phyloP scores from a whole-genome alignment of 345 rosid genomes.

The Rubroshorea leprosula region DNA sequence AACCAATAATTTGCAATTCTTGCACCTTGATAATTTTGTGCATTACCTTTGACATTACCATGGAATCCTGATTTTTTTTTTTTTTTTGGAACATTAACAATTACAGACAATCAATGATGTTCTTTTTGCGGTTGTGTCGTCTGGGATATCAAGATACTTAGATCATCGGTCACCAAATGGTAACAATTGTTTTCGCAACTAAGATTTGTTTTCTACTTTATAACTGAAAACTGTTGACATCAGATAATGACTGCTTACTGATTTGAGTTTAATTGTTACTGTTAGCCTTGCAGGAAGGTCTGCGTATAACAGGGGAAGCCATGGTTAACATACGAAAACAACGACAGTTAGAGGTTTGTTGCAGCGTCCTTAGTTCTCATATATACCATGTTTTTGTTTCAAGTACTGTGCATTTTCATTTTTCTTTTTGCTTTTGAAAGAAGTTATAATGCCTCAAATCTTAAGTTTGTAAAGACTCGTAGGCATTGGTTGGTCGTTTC shows the following conservation, averaged over 20 bases:
- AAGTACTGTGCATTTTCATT: neutral
- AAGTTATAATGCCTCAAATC: neutral
- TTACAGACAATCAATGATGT: slow-evolving; percentile 65
- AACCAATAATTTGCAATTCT: neutral
- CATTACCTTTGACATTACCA: neutral
- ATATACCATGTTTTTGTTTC: too few species aligned
- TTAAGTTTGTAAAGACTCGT: too few species aligned
- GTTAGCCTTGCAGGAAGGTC: slow-evolving; percentile 34
- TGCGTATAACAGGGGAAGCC: slow-evolving; percentile 42
- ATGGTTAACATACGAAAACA: slow-evolving; percentile 54
- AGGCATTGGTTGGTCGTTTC: too few species aligned
- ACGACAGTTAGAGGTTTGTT: slow-evolving; percentile 31
- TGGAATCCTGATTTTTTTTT: neutral
- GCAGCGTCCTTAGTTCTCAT: neutral
- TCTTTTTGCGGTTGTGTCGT: slow-evolving; percentile 43
- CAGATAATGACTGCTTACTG: neutral
- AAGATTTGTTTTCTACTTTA: neutral
- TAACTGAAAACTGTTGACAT: neutral
- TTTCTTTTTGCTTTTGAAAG: neutral
- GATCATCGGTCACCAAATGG: slow-evolving; percentile 40
- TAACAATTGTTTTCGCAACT: slow-evolving; percentile 19
- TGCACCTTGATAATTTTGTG: neutral
- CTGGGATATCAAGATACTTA: slow-evolving; percentile 46
- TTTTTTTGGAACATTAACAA: neutral
- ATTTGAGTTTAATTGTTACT: neutral